Base-by-base conservation (phyloP, 306 rosid genomes). In the apple (Malus domestica) region DNA sequence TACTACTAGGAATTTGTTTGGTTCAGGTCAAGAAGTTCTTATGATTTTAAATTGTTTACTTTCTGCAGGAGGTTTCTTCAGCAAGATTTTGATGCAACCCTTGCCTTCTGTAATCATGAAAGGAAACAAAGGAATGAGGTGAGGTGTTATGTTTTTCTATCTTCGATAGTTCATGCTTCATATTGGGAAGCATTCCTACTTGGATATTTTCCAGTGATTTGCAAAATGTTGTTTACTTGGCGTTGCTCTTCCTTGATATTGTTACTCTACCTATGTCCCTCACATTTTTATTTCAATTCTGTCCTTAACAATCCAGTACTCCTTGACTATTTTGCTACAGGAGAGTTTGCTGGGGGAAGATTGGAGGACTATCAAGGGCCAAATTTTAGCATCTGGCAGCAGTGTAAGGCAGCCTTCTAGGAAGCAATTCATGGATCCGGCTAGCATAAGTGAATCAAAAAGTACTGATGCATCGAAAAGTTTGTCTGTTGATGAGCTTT, bases 41-140 rank as follows among this genome's bases (percentile, higher is more conserved):
- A 59, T 59, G 52, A 16, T 16, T 72, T 49, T 49, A 55, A 55
- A 6, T 55, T 55, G 25, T 18, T 55, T 55, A 25, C 14, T 68
- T 66, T 79, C 33, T 81, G 84, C 92, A 96, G 99, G 89, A 96
- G 96, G 88, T 89, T 89, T 83, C 96, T 90, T 77, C 99, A 90
- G 85, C 98, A 92, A 80, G 97, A 96, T 89, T 96, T 96, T 88
- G 97, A 96, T 85, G 80, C 97, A 61, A 96, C 88, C 74, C 93
- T 96, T 42, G 99, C 99, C 78, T 92, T 74, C 76, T 82, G 86
- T 80, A 92, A 92, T 81, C 90, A 92, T 78, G 99, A 96, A 81
- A 86, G 99, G 81, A 92, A 96, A 81, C 98, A 90, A 76, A 90
- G 96, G 83, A 89, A 86, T 10, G 99, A 96, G 98, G 99, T 81